A percentile compares a stretch with the other conserved stretches of the same genome.
Evolutionary conservation across 2,329 filamentous ascomycete genomes (phyloP).

Genomic region (Penicillium crustosum): DNA sequence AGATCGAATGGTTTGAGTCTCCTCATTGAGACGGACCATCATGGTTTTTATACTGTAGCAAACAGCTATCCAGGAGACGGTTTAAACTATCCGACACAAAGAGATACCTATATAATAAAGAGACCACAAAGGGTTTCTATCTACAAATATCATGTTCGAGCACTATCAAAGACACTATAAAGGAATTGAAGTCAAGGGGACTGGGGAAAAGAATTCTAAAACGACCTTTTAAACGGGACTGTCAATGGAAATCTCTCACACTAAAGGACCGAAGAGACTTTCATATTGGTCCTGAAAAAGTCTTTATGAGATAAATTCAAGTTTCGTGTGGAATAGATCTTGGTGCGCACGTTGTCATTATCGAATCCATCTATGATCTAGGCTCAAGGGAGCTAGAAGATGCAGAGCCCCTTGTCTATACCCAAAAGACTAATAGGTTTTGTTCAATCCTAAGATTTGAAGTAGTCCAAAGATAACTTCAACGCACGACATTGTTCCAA

Average conservation of each 20-base stretch:
- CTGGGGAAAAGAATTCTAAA: not conserved
- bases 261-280: not conserved
- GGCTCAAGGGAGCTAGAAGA: not conserved
- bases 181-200: not conserved
- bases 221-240: not conserved
- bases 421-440: not conserved
- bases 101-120: too few relatives aligned
- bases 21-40: not conserved
- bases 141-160: not conserved
- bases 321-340: not conserved
- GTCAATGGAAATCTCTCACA: too few relatives aligned
- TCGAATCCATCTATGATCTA: not conserved
- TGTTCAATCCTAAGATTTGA: not conserved
- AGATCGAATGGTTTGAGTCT: not conserved
- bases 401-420: not conserved
- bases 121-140: not conserved
- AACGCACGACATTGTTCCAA: conserved; percentile 16
- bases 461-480: conserved; percentile 14
- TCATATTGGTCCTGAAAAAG: not conserved
- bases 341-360: not conserved
- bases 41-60: not conserved
- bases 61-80: not conserved
- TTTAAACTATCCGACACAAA: too few relatives aligned
- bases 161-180: not conserved
- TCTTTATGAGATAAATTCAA: not conserved